Evolutionary conservation across 73 alveolate genomes (phyloP).

Genomic region (Paramecium sonneborni): DNA sequence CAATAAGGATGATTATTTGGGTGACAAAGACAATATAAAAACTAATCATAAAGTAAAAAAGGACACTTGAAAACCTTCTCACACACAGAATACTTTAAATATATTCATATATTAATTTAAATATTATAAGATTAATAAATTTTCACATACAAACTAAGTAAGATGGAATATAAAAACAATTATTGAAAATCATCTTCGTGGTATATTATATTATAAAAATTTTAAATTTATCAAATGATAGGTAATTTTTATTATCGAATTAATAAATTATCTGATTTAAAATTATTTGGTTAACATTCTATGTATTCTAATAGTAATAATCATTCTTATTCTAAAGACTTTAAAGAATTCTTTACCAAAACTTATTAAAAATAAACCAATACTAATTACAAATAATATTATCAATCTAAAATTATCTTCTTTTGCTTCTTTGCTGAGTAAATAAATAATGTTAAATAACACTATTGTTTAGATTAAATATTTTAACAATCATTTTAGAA

Average conservation of each 20-base stretch:
- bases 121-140: background rate
- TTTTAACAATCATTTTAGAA: background rate
- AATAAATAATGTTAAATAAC: conserved; percentile 60
- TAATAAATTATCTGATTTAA: too few relatives aligned
- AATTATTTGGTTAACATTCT: too few relatives aligned
- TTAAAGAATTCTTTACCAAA: conserved; percentile 43
- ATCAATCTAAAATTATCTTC: conserved; percentile 30
- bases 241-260: too few relatives aligned
- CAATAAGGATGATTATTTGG: background rate
- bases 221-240: too few relatives aligned
- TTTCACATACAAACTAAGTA: background rate
- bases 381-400: conserved; percentile 70
- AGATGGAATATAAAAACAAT: background rate
- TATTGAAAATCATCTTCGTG: too few relatives aligned
- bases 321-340: conserved; percentile 70
- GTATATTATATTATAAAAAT: too few relatives aligned
- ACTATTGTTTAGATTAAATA: conserved; percentile 69
- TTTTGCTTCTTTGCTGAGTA: conserved; percentile 58
- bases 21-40: background rate
- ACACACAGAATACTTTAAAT: background rate
- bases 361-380: conserved; percentile 30
- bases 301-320: background rate
- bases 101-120: background rate
- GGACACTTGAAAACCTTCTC: background rate
- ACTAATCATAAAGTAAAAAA: background rate